Percentiles rank a stretch among this genome's conserved stretches.
phyloP scores from a whole-genome alignment of 768 basidiomycete genomes.

The Trametes cubensis region DNA sequence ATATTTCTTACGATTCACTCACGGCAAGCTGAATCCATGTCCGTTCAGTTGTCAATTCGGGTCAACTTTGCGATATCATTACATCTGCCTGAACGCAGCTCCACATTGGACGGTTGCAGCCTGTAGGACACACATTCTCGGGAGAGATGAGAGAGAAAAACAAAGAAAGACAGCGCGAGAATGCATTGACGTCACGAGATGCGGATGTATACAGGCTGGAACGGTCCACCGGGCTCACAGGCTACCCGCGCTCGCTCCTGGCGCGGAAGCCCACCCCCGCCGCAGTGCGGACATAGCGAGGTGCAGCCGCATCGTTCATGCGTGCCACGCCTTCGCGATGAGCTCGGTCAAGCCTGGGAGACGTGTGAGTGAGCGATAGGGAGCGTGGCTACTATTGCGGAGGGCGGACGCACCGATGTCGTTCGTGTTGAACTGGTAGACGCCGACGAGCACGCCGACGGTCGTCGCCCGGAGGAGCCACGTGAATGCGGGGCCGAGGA shows the following conservation, averaged over 20 bases:
- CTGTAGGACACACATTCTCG: too few relatives aligned
- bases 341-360: slow-evolving; percentile 80
- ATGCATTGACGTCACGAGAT: slow-evolving; percentile 19
- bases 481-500: slow-evolving; percentile 63
- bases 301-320: slow-evolving; percentile 32
- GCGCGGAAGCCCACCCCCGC: background rate
- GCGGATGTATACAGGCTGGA: slow-evolving; percentile 17
- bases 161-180: background rate
- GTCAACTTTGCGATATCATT: background rate
- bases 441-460: slow-evolving; percentile 79
- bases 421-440: slow-evolving; percentile 98
- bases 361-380: slow-evolving; percentile 16
- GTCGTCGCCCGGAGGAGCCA: slow-evolving; percentile 83
- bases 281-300: background rate
- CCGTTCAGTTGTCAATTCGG: background rate
- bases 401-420: slow-evolving; percentile 77
- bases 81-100: background rate
- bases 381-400: background rate
- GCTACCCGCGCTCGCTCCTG: background rate
- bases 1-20: background rate
- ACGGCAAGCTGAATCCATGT: too few relatives aligned
- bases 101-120: too few relatives aligned
- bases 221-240: background rate
- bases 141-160: background rate
- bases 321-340: slow-evolving; percentile 80